phyloP scores from a whole-genome alignment of 108 stramenopile genomes.

The Cyclotella sp. region DNA sequence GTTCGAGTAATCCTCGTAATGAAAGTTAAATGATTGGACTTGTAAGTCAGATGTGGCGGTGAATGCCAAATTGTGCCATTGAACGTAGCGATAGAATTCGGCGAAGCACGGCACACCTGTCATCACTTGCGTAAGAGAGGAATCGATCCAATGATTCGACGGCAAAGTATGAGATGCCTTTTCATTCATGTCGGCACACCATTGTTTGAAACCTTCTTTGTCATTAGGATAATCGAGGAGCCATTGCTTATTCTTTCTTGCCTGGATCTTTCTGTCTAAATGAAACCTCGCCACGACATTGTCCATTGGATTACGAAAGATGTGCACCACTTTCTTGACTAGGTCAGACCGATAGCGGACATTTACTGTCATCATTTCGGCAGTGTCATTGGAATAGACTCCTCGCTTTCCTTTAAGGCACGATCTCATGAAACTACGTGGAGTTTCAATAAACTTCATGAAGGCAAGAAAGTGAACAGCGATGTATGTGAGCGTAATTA shows the following conservation, averaged over 20 bases:
- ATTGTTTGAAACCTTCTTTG: constrained; percentile 35
- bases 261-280: constrained; percentile 29
- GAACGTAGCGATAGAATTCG: constrained; percentile 46
- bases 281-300: constrained; percentile 58
- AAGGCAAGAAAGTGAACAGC: not conserved
- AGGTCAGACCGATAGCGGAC: constrained; percentile 30
- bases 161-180: constrained; percentile 18
- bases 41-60: constrained; percentile 45
- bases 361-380: not conserved
- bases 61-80: constrained; percentile 63
- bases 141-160: constrained; percentile 36
- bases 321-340: constrained; percentile 45
- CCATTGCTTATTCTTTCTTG: constrained; percentile 36
- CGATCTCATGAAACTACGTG: constrained; percentile 29
- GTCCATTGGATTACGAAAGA: constrained; percentile 52
- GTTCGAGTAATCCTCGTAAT: constrained; percentile 77
- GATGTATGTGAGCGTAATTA: not conserved
- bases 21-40: constrained; percentile 57
- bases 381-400: constrained; percentile 1
- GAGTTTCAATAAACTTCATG: constrained; percentile 29
- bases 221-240: constrained; percentile 37
- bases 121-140: constrained; percentile 29
- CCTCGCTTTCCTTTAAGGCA: constrained; percentile 39
- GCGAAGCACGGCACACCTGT: constrained; percentile 39
- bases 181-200: constrained; percentile 7